phyloP scores from a whole-genome alignment of 768 basidiomycete species.

The Lentinula aciculospora region DNA sequence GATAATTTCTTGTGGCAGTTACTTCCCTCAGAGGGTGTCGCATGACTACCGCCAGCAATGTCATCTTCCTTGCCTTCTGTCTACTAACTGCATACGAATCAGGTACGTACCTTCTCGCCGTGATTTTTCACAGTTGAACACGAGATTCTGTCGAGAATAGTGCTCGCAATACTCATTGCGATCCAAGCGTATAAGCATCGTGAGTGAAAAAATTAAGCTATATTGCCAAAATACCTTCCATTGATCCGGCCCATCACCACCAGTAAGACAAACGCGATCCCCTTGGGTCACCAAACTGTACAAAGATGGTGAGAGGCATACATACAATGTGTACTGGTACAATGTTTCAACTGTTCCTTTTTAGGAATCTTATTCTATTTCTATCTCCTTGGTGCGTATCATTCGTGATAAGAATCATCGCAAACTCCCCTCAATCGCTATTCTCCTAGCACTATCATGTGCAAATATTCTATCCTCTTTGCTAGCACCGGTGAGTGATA shows the following conservation, averaged over 20 bases:
- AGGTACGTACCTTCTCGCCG: not conserved
- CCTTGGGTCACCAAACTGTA: constrained; percentile 33
- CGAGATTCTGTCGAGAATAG: not conserved
- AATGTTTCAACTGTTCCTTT: not conserved
- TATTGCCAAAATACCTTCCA: not conserved
- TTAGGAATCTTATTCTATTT: constrained; percentile 35
- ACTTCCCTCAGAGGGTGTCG: not conserved
- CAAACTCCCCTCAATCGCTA: not conserved
- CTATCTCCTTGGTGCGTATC: constrained; percentile 27
- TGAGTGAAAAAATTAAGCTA: constrained; percentile 16
- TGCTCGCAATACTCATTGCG: constrained; percentile 24
- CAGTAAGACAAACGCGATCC: constrained; percentile 28
- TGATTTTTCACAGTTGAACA: not conserved
- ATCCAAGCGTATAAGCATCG: constrained; percentile 32
- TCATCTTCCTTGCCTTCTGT: not conserved
- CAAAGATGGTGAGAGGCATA: constrained; percentile 27
- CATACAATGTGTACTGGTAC: not conserved
- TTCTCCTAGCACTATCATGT: not conserved
- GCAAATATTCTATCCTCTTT: constrained; percentile 35
- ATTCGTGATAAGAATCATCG: not conserved
- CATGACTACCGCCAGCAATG: not conserved
- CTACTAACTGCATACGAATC: not conserved
- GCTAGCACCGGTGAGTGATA: constrained; percentile 26
- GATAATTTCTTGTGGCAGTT: not conserved
- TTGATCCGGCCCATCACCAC: not conserved